phyloP scores from a whole-genome alignment of 2,329 filamentous ascomycete species.

The Nothopassalora personata region DNA sequence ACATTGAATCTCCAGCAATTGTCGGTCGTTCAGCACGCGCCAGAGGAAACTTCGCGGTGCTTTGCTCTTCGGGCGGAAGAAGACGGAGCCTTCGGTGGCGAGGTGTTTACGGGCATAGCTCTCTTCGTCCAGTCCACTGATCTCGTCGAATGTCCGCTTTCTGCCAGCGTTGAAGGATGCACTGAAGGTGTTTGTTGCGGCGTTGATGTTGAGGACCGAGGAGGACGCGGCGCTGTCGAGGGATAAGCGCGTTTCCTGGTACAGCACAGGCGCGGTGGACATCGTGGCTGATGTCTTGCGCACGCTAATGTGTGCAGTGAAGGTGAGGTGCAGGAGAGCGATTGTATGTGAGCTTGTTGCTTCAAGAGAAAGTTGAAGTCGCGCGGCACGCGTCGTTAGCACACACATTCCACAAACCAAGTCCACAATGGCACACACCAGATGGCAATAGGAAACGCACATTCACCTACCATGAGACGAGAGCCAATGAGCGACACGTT shows the following conservation, averaged over 20 bases:
- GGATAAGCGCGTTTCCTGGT: conserved; percentile 27
- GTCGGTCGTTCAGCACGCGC: conserved; percentile 77
- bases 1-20: conserved; percentile 73
- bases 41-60: conserved; percentile 85
- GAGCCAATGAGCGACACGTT: not conserved
- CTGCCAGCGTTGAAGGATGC: conserved; percentile 34
- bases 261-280: conserved; percentile 25
- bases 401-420: not conserved
- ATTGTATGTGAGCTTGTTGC: not conserved
- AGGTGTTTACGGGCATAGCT: conserved; percentile 68
- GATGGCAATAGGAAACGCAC: not conserved
- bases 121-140: conserved; percentile 58
- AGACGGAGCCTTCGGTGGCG: conserved; percentile 74
- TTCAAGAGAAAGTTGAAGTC: not conserved
- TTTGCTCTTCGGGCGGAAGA: conserved; percentile 69
- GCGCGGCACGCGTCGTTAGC: not conserved
- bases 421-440: not conserved
- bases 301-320: not conserved
- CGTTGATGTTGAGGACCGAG: conserved; percentile 61
- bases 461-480: not conserved
- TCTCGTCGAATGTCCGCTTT: conserved; percentile 36
- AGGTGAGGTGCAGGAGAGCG: not conserved
- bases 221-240: conserved; percentile 30
- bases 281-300: not conserved
- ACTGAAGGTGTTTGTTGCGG: conserved; percentile 53